Conservation (phyloP, 495 filamentous ascomycete genomes). For the Platismatia glauca region DNA sequence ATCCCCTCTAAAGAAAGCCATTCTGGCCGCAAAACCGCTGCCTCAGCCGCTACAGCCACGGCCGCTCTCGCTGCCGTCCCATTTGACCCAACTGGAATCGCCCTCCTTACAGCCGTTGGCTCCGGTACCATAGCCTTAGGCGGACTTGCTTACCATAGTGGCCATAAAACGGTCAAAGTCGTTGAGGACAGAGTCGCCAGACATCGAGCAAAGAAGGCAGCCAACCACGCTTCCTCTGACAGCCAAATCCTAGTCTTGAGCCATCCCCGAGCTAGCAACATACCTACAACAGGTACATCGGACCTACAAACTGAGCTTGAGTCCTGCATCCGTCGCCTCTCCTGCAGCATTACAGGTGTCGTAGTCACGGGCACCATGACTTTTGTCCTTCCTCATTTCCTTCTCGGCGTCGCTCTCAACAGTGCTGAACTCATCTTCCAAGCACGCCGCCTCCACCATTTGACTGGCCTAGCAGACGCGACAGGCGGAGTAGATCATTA, state of each 20-base stretch:
- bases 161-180: background rate
- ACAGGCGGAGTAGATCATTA: background rate
- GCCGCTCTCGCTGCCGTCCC: background rate
- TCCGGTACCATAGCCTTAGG: background rate
- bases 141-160: background rate
- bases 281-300: background rate
- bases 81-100: background rate
- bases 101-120: background rate
- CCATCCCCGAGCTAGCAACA: background rate
- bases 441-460: background rate
- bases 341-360: constrained; percentile 1
- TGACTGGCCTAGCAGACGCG: background rate
- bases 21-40: background rate
- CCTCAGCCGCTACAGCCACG: background rate
- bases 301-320: background rate
- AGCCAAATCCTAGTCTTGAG: constrained; percentile 1
- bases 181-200: background rate
- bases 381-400: background rate
- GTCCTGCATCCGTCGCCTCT: background rate
- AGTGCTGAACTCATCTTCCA: background rate
- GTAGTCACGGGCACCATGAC: background rate
- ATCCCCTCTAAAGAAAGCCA: background rate
- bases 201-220: background rate
- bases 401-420: background rate
- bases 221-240: background rate